Evolutionary conservation across 805 yeast species (phyloP), one percentile per base, ranked within the genome.

Genomic region (Yarrowia yakushimensis): DNA sequence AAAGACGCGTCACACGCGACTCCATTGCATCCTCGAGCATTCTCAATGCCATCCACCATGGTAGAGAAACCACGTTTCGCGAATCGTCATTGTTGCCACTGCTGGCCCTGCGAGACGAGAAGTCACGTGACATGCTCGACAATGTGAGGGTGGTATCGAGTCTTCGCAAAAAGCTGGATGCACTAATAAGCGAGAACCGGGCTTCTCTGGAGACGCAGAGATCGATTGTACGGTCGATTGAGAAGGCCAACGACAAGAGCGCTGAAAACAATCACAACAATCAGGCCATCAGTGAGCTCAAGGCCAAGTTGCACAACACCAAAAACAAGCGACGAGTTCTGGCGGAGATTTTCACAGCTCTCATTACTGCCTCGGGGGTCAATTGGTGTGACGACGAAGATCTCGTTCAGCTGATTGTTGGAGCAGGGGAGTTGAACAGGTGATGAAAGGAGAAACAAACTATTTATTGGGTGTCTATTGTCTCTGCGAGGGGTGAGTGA

Each of bases 301-400:
- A 28, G 22, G 48, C 48, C 17, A 28, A 55, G 22, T 3, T 65
- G n/a, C 37, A 42, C 15, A 45, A 30, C 9, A 28, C 62, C 27
- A 37, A 55, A 20, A 31, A 43, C 25, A 63, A 65, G 31, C 18
- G 43, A 11, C 57, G 60, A 5, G 65, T 68, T 7, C 48, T 68
- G 17, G 63, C 60, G 12, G 70, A 68, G 28, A 57, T 67, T 18
- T 62, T 67, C 7, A 48, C 60, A n/a, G 66, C 69, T 8, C 17
- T 68, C 23, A 60, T 68, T 2, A 55, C 65, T 11, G 67, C 68
- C 17, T 46, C 65, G 1, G 70, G 68, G 1, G 39, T 65, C 3
- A 68, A 68, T 59, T 68, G 70, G 70, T 45, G 63, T 17, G 39
- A 25, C 2, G 66, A 66, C 18, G 39, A 23, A 20, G 57, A 36